Evolutionary conservation across 108 stramenopile genomes (phyloP).

Genomic region (Pseudonitzschia multiseries): DNA sequence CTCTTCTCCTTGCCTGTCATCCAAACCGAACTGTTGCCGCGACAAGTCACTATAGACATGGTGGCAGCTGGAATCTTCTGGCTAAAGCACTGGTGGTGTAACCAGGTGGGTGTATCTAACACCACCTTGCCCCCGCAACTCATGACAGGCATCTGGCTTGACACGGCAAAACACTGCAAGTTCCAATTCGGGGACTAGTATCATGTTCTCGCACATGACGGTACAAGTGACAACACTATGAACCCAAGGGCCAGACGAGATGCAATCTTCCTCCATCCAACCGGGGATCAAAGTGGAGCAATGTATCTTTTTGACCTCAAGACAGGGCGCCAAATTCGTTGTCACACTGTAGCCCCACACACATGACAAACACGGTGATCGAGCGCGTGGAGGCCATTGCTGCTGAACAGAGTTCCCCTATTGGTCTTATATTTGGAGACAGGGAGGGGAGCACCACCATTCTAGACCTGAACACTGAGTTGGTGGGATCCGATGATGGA

Average conservation of each 20-base stretch:
- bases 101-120: not conserved
- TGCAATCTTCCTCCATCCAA: not conserved
- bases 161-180: not conserved
- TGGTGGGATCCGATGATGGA: too few relatives aligned
- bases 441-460: too few relatives aligned
- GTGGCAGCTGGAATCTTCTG: too few relatives aligned
- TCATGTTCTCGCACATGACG: not conserved
- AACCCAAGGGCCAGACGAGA: not conserved
- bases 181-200: not conserved
- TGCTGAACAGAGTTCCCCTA: not conserved
- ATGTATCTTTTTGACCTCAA: not conserved
- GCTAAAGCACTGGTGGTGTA: too few relatives aligned
- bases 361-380: not conserved
- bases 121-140: not conserved
- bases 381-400: not conserved
- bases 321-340: not conserved
- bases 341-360: not conserved
- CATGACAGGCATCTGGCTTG: not conserved
- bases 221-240: too few relatives aligned
- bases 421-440: not conserved
- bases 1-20: too few relatives aligned
- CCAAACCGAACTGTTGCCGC: too few relatives aligned
- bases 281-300: not conserved
- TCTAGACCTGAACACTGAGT: too few relatives aligned
- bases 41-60: too few relatives aligned